These are phyloP conservation scores for Eucalyptus sp. DNA, from an alignment of 345 rosid genomes.

Conservation along the genomic window DNA sequence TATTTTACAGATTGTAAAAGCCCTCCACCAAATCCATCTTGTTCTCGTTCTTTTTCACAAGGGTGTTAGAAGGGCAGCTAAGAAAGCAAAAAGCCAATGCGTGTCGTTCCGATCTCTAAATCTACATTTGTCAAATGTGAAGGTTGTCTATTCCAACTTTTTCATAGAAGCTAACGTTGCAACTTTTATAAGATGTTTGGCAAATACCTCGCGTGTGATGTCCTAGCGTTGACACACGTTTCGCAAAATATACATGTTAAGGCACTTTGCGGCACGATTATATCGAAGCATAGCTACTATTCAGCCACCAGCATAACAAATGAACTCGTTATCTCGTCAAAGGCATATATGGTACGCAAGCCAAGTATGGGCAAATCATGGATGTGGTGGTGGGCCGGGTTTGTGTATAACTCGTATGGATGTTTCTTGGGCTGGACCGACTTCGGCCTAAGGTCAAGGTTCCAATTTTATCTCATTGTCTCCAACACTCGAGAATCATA, in stretches of 20 bases:
- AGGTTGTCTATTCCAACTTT: neutral
- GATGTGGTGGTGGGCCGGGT: neutral
- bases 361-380: neutral
- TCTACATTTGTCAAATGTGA: neutral
- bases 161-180: neutral
- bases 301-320: neutral
- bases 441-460: neutral
- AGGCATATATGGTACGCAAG: neutral
- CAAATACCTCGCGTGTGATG: neutral
- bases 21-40: neutral
- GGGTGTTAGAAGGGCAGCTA: neutral
- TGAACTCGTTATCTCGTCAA: neutral
- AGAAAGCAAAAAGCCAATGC: neutral
- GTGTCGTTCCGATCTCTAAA: too few relatives aligned
- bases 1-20: neutral
- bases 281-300: neutral
- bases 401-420: neutral
- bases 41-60: neutral
- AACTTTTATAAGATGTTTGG: neutral
- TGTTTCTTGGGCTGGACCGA: neutral
- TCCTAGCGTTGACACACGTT: neutral
- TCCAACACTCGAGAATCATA: neutral
- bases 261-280: neutral
- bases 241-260: neutral
- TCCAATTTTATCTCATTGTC: neutral